Conservation (phyloP, 2,329 filamentous ascomycete species). For the Rutstroemia sp. region DNA sequence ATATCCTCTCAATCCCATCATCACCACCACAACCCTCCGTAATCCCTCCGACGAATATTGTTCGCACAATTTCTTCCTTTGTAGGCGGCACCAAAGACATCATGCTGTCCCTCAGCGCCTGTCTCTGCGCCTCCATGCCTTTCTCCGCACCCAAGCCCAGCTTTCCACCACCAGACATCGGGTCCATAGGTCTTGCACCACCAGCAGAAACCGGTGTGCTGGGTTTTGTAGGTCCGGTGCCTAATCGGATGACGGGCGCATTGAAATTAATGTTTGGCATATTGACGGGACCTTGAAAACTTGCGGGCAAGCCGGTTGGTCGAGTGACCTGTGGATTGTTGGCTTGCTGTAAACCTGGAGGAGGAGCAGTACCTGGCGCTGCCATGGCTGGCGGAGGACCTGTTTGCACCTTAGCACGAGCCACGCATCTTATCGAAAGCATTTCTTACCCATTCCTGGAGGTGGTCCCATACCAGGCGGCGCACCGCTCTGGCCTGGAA, state of each 20-base stretch:
- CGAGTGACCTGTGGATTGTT: slow-evolving; percentile 69
- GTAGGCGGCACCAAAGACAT: slow-evolving; percentile 74
- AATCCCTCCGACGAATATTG: slow-evolving; percentile 83
- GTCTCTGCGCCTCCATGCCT: slow-evolving; percentile 59
- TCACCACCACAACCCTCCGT: slow-evolving; percentile 72
- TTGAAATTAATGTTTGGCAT: slow-evolving; percentile 98
- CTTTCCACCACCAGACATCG: slow-evolving; percentile 32
- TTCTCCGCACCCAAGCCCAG: slow-evolving; percentile 30
- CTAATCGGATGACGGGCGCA: slow-evolving; percentile 89
- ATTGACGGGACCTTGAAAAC: slow-evolving; percentile 82
- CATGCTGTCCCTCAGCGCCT: slow-evolving; percentile 59
- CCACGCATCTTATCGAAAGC: neutral
- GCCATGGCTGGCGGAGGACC: slow-evolving; percentile 75
- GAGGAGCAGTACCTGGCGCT: slow-evolving; percentile 71
- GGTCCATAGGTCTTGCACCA: slow-evolving; percentile 35
- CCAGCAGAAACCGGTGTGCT: slow-evolving; percentile 31
- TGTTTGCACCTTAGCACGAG: slow-evolving; percentile 31
- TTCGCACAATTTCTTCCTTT: slow-evolving; percentile 83
- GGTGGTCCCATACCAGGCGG: slow-evolving; percentile 68
- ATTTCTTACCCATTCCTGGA: slow-evolving; percentile 69
- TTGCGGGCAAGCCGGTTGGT: slow-evolving; percentile 71
- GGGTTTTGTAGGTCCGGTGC: slow-evolving; percentile 66
- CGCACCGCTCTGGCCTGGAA: slow-evolving; percentile 49
- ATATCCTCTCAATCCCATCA: slow-evolving; percentile 68
- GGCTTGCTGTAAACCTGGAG: slow-evolving; percentile 70